Conservation (phyloP, 768 basidiomycete genomes). For the Tricholoma furcatifolium region DNA sequence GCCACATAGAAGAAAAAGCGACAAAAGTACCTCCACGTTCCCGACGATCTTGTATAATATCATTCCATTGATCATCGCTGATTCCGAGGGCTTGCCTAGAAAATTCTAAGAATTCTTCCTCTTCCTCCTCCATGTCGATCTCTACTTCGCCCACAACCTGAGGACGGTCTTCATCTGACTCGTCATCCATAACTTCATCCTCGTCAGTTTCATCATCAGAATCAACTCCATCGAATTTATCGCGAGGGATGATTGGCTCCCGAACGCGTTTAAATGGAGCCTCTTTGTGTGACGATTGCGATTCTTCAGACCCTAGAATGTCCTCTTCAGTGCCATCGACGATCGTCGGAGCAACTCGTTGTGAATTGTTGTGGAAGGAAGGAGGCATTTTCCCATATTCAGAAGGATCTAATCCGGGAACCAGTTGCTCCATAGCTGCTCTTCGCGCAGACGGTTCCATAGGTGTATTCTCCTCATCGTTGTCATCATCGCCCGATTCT, state of each 20-base stretch:
- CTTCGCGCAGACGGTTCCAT: constrained; percentile 43
- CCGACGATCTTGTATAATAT: constrained; percentile 79
- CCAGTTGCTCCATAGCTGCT: constrained; percentile 75
- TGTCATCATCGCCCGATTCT: constrained; percentile 47
- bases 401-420: constrained; percentile 71
- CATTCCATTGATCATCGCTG: constrained; percentile 81
- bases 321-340: constrained; percentile 41
- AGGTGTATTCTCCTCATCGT: constrained; percentile 35
- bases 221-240: constrained; percentile 89
- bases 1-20: neutral
- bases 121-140: constrained; percentile 89
- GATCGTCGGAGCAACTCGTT: constrained; percentile 53
- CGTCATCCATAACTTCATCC: constrained; percentile 44
- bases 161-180: constrained; percentile 80
- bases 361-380: constrained; percentile 67
- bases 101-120: constrained; percentile 94
- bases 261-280: constrained; percentile 50
- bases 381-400: constrained; percentile 91
- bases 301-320: neutral
- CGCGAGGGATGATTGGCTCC: constrained; percentile 77
- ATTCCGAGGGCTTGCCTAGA: constrained; percentile 91
- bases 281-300: constrained; percentile 16
- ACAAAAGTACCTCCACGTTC: constrained; percentile 72
- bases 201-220: constrained; percentile 87
- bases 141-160: constrained; percentile 83